phyloP scores from a whole-genome alignment of 2,329 filamentous ascomycete genomes.

The Bipolaris sorokiniana region DNA sequence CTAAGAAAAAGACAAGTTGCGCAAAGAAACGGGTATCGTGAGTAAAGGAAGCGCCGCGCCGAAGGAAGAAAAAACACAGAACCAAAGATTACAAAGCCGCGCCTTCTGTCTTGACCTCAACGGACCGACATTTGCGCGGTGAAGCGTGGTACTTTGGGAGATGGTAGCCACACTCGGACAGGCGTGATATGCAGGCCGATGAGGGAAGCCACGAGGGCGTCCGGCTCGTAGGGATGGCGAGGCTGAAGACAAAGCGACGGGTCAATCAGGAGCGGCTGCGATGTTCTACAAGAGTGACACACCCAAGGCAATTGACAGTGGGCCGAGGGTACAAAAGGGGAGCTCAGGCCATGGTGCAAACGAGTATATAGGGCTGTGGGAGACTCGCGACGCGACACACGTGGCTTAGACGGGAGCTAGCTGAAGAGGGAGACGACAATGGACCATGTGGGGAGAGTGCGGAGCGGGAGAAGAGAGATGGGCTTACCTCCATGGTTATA shows the following conservation, averaged over 20 bases:
- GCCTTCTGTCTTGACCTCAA: slow-evolving; percentile 26
- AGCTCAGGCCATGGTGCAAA: slow-evolving; percentile 39
- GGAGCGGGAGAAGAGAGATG: slow-evolving; percentile 16
- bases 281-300: slow-evolving; percentile 50
- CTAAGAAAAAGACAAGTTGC: slow-evolving; percentile 22
- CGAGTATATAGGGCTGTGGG: slow-evolving; percentile 38
- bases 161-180: slow-evolving; percentile 32
- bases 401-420: slow-evolving; percentile 10
- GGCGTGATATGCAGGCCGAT: slow-evolving; percentile 31
- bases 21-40: slow-evolving; percentile 18
- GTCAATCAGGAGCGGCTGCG: slow-evolving; percentile 32
- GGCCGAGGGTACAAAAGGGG: slow-evolving; percentile 19
- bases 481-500: slow-evolving; percentile 45
- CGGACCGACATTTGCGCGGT: slow-evolving; percentile 38
- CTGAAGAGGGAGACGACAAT: slow-evolving; percentile 14
- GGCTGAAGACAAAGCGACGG: slow-evolving; percentile 20
- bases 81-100: slow-evolving; percentile 12
- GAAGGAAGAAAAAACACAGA: slow-evolving; percentile 8
- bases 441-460: slow-evolving; percentile 16
- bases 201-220: slow-evolving; percentile 25
- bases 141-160: slow-evolving; percentile 32
- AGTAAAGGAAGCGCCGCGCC: slow-evolving; percentile 12
- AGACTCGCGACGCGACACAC: slow-evolving; percentile 17
- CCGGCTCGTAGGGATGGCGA: slow-evolving; percentile 14
- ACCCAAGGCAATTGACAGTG: slow-evolving; percentile 30